Evolutionary conservation across 345 rosid species (phyloP).

Genomic region (Corymbia maculata): DNA sequence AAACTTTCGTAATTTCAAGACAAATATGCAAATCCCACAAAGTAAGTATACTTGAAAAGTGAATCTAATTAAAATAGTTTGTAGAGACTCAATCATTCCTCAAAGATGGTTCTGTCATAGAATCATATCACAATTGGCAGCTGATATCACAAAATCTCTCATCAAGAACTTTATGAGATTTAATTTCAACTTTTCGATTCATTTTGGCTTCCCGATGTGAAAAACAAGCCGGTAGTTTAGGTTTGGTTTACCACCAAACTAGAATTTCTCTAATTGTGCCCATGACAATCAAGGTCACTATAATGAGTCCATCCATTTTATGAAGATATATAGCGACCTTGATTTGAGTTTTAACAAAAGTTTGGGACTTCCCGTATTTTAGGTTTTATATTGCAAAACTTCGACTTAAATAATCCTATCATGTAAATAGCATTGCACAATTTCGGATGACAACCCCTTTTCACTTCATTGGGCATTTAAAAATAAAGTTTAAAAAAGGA

Average conservation of each 20-base stretch:
- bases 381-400: neutral
- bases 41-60: no score
- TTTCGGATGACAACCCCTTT: neutral
- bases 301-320: neutral
- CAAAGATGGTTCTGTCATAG: no score
- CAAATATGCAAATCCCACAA: neutral
- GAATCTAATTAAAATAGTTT: neutral
- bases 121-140: neutral
- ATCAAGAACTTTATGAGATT: neutral
- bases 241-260: neutral
- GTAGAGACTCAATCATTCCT: neutral
- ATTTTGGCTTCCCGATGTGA: neutral
- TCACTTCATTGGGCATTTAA: neutral
- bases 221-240: neutral
- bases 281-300: neutral
- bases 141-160: neutral
- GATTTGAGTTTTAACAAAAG: neutral
- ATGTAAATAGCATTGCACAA: fast-evolving
- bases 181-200: neutral
- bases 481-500: neutral
- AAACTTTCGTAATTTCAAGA: neutral
- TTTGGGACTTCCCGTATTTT: neutral
- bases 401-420: neutral
- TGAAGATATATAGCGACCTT: neutral
- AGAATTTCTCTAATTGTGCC: neutral